Evolutionary conservation across 225 moss, liverwort and hornwort genomes (phyloP), one percentile per base, ranked within the genome.

Genomic region (Sphagnum contortum): DNA sequence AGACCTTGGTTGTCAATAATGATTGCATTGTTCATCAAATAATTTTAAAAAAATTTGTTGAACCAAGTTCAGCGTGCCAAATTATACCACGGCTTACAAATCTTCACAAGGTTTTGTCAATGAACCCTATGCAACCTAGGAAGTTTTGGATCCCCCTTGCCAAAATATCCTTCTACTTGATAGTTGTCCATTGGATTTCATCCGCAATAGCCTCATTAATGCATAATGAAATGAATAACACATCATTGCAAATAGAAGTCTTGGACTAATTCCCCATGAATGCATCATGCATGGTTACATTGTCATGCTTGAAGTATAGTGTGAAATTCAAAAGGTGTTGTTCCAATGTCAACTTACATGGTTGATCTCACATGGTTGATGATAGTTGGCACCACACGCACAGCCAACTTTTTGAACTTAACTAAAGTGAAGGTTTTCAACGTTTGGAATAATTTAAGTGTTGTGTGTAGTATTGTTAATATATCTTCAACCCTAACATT

Each of bases 231-330:
- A 68, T 49, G 48, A 59, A 68, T 5, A 58, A 9, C 9, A 13
- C 59, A 68, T 59, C 49, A 9, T 68, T 48, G 44, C 59, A 68
- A 2, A 59, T 8, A 48, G 48, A 68, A 8, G 12, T 13, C n/a
- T 14, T 48, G 8, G 48, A 6, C 59, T 29, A 68, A 3, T 68
- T 68, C 68, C 68, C 47, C 12, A 3, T 3, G 48, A 11, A 59
- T 44, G 45, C 14, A n/a, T 68, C 47, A 14, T 48, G 48, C 5
- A 49, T 9, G 8, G 50, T 49, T 1, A 46, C 59, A 3, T 68
- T 68, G 8, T 49, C 48, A 50, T 68, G 54, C 51, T 52, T 52
- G 51, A 52, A 9, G 51, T 52, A 52, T 52, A 52, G 9, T 5
- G 9, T 52, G 51, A 52, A 52, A 52, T 52, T 52, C 5, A 52